Conservation (phyloP, 345 rosid species). For the Salix viminalis region DNA sequence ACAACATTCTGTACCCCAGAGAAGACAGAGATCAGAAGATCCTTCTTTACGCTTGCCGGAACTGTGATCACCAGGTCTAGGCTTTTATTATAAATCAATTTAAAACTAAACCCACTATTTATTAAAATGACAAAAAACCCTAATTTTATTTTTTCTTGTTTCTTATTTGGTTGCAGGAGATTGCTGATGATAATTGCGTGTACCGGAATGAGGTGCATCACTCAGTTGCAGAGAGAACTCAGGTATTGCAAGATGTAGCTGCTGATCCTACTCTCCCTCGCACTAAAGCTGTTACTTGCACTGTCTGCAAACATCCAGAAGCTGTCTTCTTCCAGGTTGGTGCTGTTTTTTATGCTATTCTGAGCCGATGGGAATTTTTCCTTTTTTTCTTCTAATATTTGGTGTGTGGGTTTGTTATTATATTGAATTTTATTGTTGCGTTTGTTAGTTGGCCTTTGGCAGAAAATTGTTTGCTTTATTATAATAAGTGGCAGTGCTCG, state of each 20-base stretch:
- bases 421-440: background rate
- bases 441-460: background rate
- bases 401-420: background rate
- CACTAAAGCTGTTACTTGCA: conserved; percentile 55
- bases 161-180: conserved; percentile 39
- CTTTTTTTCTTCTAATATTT: background rate
- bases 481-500: background rate
- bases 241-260: conserved; percentile 61
- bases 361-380: background rate
- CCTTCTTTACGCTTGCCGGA: conserved; percentile 77
- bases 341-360: background rate
- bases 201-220: conserved; percentile 69
- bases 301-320: conserved; percentile 47
- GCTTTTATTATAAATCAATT: background rate
- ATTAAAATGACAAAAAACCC: background rate
- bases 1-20: conserved; percentile 70
- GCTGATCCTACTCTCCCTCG: conserved; percentile 84
- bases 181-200: conserved; percentile 53
- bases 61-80: conserved; percentile 52
- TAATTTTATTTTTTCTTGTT: background rate
- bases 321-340: conserved; percentile 75
- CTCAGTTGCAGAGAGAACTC: conserved; percentile 60
- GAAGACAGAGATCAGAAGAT: conserved; percentile 59
- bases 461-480: background rate
- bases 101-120: background rate